Evolutionary conservation across 371 early-diverging fungal genomes (phyloP), one percentile per base, ranked within the genome.

Genomic region (Blakeslea trispora): DNA sequence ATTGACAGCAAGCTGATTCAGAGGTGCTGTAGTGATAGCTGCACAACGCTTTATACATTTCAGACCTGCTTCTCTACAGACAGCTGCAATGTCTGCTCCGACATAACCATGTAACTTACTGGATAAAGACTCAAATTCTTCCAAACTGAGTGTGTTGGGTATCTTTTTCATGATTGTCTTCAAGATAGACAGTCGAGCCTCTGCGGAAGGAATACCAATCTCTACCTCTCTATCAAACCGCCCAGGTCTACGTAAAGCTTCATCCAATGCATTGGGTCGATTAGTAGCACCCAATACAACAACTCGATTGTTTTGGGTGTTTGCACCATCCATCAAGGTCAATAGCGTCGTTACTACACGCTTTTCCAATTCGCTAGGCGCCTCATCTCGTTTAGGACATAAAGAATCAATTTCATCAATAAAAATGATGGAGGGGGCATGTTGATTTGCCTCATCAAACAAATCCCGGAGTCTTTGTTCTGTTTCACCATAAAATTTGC

Each of bases 391-490:
- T 56, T 87, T 90, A 0, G 97, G 93, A 64, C 96, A 95, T 0
- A 99, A 79, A 0, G 97, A 92, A 63, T 99, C 99, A 52, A 99
- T 93, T 69, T 99, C 99, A 68, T 99, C 99, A 56, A 99, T 94
- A 68, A 99, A 97, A 17, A 99, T 90, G 23, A 99, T 91, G 15
- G 93, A 79, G 1, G 99, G 99, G 15, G 91, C 85, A 21, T 83
- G 84, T 18, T 87, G 85, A 19, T 76, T 77, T 0, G 99, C 99
- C 51, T 92, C 64, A 11, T 85, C 81, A 76, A 97, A 96, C 15
- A 96, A 72, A 40, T 81, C 74, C 34, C 92, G 79, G 22, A 99
- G 77, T 85, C 90, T 90, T 53, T 90, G 83, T 71, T 98, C 99
- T 1, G 95, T 94, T 64, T 98, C 99, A 42, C 99, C 99, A 61